Evolutionary conservation across 345 rosid genomes (phyloP).

Genomic region (Corchorus olitorius): DNA sequence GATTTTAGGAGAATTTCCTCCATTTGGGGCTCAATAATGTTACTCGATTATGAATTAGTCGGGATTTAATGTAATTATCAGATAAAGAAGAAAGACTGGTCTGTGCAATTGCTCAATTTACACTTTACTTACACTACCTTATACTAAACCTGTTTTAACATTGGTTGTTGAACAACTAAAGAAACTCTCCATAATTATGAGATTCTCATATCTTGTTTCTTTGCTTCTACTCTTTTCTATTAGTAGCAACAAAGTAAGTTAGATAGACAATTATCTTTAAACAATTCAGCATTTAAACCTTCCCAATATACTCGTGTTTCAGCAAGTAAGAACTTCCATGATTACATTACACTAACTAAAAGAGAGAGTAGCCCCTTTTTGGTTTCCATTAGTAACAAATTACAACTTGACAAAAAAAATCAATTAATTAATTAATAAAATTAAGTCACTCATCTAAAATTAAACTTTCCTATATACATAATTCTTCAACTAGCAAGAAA

Average conservation of each 20-base stretch:
- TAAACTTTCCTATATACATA: background rate
- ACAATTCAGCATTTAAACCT: background rate
- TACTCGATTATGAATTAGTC: too few species aligned
- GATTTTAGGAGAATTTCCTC: too few species aligned
- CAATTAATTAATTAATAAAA: background rate
- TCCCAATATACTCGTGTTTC: background rate
- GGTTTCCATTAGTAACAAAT: background rate
- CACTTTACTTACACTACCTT: too few species aligned
- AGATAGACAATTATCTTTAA: background rate
- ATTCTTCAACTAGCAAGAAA: background rate
- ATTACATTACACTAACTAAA: background rate
- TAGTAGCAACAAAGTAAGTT: background rate
- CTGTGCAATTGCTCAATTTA: too few species aligned
- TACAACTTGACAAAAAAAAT: background rate
- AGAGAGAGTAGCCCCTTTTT: background rate
- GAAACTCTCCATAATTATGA: background rate
- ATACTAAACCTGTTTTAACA: background rate
- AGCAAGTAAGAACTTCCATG: background rate
- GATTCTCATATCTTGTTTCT: background rate
- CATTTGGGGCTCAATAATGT: too few species aligned
- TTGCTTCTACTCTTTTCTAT: conserved; percentile 3
- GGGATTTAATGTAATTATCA: too few species aligned
- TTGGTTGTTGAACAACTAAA: conserved; percentile 1
- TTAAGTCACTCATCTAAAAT: background rate
- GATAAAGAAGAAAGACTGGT: too few species aligned